These are phyloP conservation scores for Omphalotus olearius DNA, from an alignment of 1,284 basidiomycete genomes.

Conservation along the genomic window DNA sequence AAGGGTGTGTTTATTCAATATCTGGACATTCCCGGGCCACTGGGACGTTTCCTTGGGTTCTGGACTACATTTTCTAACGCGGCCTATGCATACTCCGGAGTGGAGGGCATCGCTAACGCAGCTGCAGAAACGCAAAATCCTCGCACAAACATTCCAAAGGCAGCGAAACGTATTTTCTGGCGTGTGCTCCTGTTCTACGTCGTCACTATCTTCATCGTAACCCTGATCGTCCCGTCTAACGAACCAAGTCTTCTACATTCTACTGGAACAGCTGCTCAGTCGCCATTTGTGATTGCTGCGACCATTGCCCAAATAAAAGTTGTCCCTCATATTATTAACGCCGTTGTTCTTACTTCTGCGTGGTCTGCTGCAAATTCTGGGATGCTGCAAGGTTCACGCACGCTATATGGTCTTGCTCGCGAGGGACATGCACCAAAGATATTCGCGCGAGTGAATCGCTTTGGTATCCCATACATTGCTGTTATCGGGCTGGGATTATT, in stretches of 20 bases:
- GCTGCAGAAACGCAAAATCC: constrained; percentile 17
- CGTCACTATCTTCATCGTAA: constrained; percentile 36
- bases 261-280: background rate
- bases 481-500: constrained; percentile 25
- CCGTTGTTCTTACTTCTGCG: constrained; percentile 53
- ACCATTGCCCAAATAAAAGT: constrained; percentile 16
- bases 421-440: too few relatives aligned
- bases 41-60: constrained; percentile 16
- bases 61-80: too few relatives aligned
- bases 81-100: constrained; percentile 12
- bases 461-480: constrained; percentile 18
- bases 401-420: too few relatives aligned
- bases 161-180: constrained; percentile 45
- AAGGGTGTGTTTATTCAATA: too few relatives aligned
- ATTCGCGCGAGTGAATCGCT: constrained; percentile 27
- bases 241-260: constrained; percentile 28
- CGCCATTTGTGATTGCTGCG: background rate
- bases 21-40: constrained; percentile 16
- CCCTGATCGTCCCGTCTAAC: constrained; percentile 46
- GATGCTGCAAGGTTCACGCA: constrained; percentile 32
- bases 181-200: constrained; percentile 55
- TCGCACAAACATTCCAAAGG: constrained; percentile 28
- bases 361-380: constrained; percentile 52
- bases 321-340: constrained; percentile 64
- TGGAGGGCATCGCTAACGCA: constrained; percentile 3